Evolutionary conservation across 192 early-diverging fungal species (phyloP).

Genomic region (Backusella luteola): DNA sequence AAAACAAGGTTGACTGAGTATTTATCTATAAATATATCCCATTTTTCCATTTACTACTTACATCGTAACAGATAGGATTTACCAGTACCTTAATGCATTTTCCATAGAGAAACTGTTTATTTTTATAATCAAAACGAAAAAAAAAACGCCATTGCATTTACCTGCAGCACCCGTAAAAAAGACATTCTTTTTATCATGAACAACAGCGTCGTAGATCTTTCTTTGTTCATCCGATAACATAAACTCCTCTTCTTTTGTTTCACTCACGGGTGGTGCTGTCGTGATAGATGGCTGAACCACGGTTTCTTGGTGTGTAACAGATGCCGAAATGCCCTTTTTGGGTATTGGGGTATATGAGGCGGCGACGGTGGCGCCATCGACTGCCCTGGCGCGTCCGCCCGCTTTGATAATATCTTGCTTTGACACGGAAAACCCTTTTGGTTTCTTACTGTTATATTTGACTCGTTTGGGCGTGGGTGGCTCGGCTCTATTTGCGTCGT

Average conservation of each 20-base stretch:
- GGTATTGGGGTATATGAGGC: not conserved
- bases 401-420: not conserved
- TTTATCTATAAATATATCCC: too few relatives aligned
- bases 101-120: not conserved
- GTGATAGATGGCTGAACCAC: not conserved
- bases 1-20: not conserved
- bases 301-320: not conserved
- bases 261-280: not conserved
- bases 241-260: not conserved
- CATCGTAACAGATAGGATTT: slow-evolving; percentile 44
- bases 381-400: not conserved
- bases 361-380: not conserved
- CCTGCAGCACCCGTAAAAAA: slow-evolving; percentile 76
- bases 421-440: not conserved
- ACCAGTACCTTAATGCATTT: slow-evolving; percentile 42
- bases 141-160: not conserved
- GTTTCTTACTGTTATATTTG: not conserved
- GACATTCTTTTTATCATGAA: slow-evolving; percentile 52
- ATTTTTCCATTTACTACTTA: slow-evolving; percentile 4
- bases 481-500: not conserved
- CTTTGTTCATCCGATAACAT: slow-evolving; percentile 50
- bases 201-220: slow-evolving; percentile 53
- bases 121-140: not conserved
- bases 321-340: not conserved
- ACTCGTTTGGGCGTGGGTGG: not conserved